Evolutionary conservation across 2,329 filamentous ascomycete species (phyloP), one percentile per base, ranked within the genome.

Genomic region (Calonectria pteridis): DNA sequence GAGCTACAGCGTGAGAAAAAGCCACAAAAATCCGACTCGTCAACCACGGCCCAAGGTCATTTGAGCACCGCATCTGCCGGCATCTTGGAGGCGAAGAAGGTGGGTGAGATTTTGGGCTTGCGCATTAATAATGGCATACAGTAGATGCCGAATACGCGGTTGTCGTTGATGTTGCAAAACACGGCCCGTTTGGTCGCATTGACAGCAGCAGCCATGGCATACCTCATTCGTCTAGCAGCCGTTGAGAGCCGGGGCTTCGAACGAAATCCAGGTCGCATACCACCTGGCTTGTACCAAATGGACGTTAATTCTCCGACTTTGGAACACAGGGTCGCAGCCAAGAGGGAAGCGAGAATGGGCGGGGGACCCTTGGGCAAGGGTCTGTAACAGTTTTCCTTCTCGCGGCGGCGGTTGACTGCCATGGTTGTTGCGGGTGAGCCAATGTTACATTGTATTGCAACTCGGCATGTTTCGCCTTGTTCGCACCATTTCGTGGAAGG

Each of bases 401-500:
- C 35, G 50, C 28, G 37, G 31, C 26, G 14, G 23, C 35, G 33
- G 33, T 62, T 62, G 55, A 40, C 33, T 40, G 55, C 33, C 55
- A 59, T 40, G 55, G 23, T 23, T 62, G 31, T 40, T 62, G 55
- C 26, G 16, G 23, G 55, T 23, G 18, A n/a, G 33, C 23, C 55
- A 40, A 62, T 35, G 55, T 62, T 62, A 62, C 55, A 62, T 62
- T 28, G 46, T 64, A 29, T 55, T 69, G 70, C 58, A 68, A 72
- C 70, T 65, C 58, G 65, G 23, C 49, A 20, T 68, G 70, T 72
- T 72, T 72, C 70, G 70, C 40, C 70, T 37, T 50, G 55, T 67
- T 67, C 70, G 67, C 70, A 72, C 70, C 70, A 72, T 64, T 28
- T 68, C 69, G 58, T 40, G 63, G 63, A 51, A 70, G 31, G 35